phyloP scores from a whole-genome alignment of 768 basidiomycete species.

The Suillus bovinus region DNA sequence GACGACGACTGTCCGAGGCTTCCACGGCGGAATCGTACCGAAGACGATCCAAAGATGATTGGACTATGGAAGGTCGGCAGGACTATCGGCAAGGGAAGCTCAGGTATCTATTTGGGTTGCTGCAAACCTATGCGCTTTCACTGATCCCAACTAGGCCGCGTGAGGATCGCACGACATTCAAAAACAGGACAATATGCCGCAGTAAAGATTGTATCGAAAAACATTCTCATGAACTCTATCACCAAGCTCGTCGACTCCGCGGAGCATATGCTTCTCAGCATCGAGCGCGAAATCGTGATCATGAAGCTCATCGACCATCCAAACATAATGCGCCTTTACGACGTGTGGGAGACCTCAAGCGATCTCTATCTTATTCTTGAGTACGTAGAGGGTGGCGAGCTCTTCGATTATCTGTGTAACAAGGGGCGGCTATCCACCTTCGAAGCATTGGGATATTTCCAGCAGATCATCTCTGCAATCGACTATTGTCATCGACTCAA shows the following conservation, averaged over 20 bases:
- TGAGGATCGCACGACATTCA: slow-evolving; percentile 86
- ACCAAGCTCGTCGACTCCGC: slow-evolving; percentile 69
- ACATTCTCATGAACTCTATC: slow-evolving; percentile 61
- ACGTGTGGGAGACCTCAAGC: slow-evolving; percentile 93
- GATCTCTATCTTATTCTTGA: slow-evolving; percentile 92
- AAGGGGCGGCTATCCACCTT: slow-evolving; percentile 66
- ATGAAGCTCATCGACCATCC: slow-evolving; percentile 98
- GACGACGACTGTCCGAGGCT: slow-evolving; percentile 29
- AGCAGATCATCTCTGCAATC: slow-evolving; percentile 89
- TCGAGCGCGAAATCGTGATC: slow-evolving; percentile 93
- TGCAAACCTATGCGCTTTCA: not conserved
- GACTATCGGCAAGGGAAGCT: slow-evolving; percentile 80
- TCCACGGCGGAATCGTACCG: slow-evolving; percentile 29
- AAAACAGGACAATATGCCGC: slow-evolving; percentile 89
- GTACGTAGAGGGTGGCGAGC: slow-evolving; percentile 92
- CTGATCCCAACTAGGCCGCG: slow-evolving; percentile 60
- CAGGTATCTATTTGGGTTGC: slow-evolving; percentile 47
- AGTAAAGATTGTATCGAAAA: slow-evolving; percentile 91
- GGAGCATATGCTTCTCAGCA: slow-evolving; percentile 74
- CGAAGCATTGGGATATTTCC: slow-evolving; percentile 86
- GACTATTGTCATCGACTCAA: slow-evolving; percentile 95
- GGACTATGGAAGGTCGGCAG: slow-evolving; percentile 84
- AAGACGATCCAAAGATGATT: slow-evolving; percentile 63
- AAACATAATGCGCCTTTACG: slow-evolving; percentile 91
- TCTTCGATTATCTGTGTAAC: slow-evolving; percentile 89